These are phyloP conservation scores for Liriodendron chinense DNA, from an alignment of 164 flowering plant species.

Conservation along the genomic window DNA sequence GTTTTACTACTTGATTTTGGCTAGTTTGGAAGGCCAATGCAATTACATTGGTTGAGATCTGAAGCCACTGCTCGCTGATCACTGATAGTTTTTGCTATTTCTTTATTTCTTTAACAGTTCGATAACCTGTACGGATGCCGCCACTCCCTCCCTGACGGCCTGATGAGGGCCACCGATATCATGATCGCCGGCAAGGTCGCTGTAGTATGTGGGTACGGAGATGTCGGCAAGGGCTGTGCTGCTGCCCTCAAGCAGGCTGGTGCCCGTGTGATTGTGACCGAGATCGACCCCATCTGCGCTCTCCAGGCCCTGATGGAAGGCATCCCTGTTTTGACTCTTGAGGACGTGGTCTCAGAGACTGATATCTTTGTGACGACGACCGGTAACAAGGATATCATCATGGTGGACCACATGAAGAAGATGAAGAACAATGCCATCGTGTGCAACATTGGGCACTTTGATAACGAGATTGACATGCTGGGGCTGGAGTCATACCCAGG, in stretches of 20 bases:
- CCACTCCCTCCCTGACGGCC: constrained; percentile 29
- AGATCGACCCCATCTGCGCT: constrained; percentile 38
- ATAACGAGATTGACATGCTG: constrained; percentile 25
- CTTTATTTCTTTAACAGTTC: constrained; percentile 1
- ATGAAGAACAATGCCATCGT: constrained; percentile 45
- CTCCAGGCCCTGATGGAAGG: constrained; percentile 42
- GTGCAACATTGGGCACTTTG: constrained; percentile 42
- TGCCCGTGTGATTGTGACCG: constrained; percentile 31
- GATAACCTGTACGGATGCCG: constrained; percentile 28
- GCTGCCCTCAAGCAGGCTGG: constrained; percentile 30
- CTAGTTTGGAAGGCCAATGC: no score
- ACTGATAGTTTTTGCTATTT: not conserved
- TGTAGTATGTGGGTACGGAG: constrained; percentile 27
- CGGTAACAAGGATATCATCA: constrained; percentile 38
- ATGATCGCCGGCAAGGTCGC: constrained; percentile 31
- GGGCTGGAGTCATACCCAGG: constrained; percentile 24
- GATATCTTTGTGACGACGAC: constrained; percentile 31
- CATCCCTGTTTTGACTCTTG: constrained; percentile 25
- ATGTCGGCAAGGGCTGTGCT: constrained; percentile 32
- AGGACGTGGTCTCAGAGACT: constrained; percentile 25
- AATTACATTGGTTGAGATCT: no score
- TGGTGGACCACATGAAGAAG: constrained; percentile 32
- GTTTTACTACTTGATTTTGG: no score
- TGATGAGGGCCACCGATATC: constrained; percentile 29
- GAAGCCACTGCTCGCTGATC: not conserved